Evolutionary conservation across 2,329 filamentous ascomycete genomes (phyloP).

Genomic region (Talaromyces sp.): DNA sequence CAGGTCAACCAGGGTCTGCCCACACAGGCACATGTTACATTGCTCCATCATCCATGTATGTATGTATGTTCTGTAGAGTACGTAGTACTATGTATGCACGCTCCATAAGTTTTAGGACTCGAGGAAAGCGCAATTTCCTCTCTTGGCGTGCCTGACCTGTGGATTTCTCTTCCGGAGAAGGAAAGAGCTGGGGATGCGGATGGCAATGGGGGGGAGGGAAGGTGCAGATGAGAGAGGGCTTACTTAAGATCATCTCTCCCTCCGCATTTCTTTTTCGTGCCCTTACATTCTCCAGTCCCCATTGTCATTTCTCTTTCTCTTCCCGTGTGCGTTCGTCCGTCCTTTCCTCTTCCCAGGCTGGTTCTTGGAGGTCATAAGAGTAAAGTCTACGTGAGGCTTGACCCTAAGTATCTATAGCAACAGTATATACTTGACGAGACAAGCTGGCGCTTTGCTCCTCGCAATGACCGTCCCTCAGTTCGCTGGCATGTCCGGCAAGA

Average conservation of each 20-base stretch:
- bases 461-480: not conserved
- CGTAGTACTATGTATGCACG: no score
- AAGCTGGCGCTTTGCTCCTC: not conserved
- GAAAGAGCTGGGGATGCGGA: not conserved
- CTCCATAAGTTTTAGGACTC: not conserved
- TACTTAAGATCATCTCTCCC: slow-evolving; percentile 5
- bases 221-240: not conserved
- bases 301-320: not conserved
- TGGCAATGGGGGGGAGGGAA: not conserved
- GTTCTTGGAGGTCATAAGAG: slow-evolving; percentile 4
- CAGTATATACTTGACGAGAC: not conserved
- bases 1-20: not conserved
- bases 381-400: not conserved
- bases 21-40: not conserved
- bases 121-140: not conserved
- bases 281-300: not conserved
- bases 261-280: slow-evolving; percentile 3
- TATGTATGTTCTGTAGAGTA: no score
- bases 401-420: not conserved
- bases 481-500: slow-evolving; percentile 13
- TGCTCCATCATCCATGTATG: no score
- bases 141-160: not conserved
- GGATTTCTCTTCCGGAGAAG: not conserved
- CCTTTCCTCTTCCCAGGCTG: slow-evolving; percentile 1
- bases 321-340: not conserved